A percentile compares a stretch with the other conserved stretches of the same genome.
phyloP scores from a whole-genome alignment of 352 stramenopile species.

The Phytophthora ohioensis region DNA sequence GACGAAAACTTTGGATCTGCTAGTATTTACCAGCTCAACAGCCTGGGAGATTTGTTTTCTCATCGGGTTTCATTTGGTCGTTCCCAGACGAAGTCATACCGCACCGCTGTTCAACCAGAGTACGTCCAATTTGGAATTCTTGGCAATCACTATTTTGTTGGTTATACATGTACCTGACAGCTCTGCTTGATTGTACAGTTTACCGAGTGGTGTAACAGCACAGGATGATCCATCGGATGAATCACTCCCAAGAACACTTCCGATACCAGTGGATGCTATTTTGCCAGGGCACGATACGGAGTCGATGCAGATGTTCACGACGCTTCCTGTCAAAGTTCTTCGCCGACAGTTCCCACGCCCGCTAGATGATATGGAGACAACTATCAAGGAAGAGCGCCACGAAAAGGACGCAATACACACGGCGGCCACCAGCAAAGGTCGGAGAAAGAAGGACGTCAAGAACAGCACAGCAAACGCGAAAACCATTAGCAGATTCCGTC shows the following conservation, averaged over 20 bases:
- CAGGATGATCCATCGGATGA: slow-evolving; percentile 26
- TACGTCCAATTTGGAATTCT: slow-evolving; percentile 43
- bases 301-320: slow-evolving; percentile 52
- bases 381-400: neutral
- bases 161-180: slow-evolving; percentile 9
- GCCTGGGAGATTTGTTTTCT: slow-evolving; percentile 68
- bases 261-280: slow-evolving; percentile 66
- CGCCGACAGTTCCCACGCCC: slow-evolving; percentile 61
- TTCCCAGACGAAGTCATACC: slow-evolving; percentile 46
- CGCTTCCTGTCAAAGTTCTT: slow-evolving; percentile 56
- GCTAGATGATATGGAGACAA: slow-evolving; percentile 10
- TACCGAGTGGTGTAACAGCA: slow-evolving; percentile 60
- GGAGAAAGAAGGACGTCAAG: slow-evolving; percentile 3
- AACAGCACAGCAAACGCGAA: slow-evolving; percentile 1
- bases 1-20: slow-evolving; percentile 33
- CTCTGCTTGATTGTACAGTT: slow-evolving; percentile 37
- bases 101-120: slow-evolving; percentile 60
- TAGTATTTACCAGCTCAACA: slow-evolving; percentile 74
- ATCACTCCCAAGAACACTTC: slow-evolving; percentile 39
- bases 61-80: slow-evolving; percentile 58
- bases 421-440: neutral
- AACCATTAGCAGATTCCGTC: slow-evolving; percentile 9
- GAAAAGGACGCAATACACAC: slow-evolving; percentile 5
- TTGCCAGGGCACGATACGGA: slow-evolving; percentile 61
- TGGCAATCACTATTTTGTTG: neutral